Conservation (phyloP, 306 rosid genomes). For the Echinosophora koreensis region DNA sequence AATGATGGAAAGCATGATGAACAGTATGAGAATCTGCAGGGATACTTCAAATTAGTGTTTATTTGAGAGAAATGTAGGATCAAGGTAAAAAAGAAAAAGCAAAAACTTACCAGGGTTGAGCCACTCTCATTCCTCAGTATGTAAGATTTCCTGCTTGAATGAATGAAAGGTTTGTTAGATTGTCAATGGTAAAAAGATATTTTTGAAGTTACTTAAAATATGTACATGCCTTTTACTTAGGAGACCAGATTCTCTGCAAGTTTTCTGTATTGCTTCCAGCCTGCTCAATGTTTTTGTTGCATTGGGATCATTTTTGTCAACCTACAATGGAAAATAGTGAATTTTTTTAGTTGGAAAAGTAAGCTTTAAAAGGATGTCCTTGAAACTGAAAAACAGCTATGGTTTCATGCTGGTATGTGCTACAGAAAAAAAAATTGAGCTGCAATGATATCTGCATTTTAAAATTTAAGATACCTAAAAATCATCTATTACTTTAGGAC, state of each 20-base stretch:
- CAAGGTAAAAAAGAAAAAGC: conserved; percentile 7
- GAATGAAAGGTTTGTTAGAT: conserved; percentile 47
- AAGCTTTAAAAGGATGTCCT: conserved; percentile 22
- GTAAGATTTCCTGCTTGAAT: conserved; percentile 70
- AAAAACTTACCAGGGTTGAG: conserved; percentile 60
- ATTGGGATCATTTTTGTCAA: conserved; percentile 84
- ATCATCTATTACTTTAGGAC: conserved; percentile 10
- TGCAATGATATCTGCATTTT: conserved; percentile 32
- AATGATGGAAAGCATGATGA: conserved; percentile 60
- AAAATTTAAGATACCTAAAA: conserved; percentile 9
- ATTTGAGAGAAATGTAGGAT: conserved; percentile 16
- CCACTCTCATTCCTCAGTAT: conserved; percentile 52
- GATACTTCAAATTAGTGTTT: conserved; percentile 38
- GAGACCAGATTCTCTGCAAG: conserved; percentile 85
- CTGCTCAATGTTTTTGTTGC: conserved; percentile 85
- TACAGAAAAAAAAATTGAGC: not conserved
- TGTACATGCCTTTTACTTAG: conserved; percentile 66
- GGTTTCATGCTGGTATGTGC: conserved; percentile 16
- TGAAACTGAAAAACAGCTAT: conserved; percentile 32
- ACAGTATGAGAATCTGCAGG: conserved; percentile 70
- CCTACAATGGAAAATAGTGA: conserved; percentile 57
- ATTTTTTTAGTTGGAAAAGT: conserved; percentile 31
- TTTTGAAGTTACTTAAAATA: conserved; percentile 39
- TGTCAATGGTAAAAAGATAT: conserved; percentile 27
- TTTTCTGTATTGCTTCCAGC: conserved; percentile 75